A percentile compares a stretch with the other conserved stretches of the same genome.
phyloP scores from a whole-genome alignment of 2,329 filamentous ascomycete genomes.

The Nannizzia gypsea region DNA sequence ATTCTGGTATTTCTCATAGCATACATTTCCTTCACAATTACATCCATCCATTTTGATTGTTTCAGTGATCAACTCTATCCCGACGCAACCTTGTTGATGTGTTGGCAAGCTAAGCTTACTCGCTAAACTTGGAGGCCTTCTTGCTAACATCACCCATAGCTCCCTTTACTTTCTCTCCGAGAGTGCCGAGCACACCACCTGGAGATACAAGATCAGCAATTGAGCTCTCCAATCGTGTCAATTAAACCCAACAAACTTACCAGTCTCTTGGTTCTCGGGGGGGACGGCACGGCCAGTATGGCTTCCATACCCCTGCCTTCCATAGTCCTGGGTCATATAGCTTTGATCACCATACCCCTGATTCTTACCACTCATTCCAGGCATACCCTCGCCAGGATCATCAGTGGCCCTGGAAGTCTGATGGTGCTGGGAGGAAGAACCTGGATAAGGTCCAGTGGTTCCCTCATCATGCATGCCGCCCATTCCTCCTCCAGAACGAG shows the following conservation, averaged over 20 bases:
- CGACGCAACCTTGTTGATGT: not conserved
- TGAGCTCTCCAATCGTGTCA: not conserved
- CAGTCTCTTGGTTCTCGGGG: not conserved
- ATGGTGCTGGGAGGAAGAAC: not conserved
- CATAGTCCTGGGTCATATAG: not conserved
- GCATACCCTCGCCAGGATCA: not conserved
- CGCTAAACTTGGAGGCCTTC: slow-evolving; percentile 1
- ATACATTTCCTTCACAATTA: not conserved
- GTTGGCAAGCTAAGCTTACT: not conserved
- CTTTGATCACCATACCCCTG: not conserved
- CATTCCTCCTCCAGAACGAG: not conserved
- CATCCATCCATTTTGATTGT: too few species aligned
- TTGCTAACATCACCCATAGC: slow-evolving; percentile 1
- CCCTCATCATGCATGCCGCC: not conserved
- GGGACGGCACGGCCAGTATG: not conserved
- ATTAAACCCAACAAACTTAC: not conserved
- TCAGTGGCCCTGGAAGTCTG: not conserved
- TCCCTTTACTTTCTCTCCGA: slow-evolving; percentile 10
- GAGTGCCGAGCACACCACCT: slow-evolving; percentile 3
- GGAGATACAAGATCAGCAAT: not conserved
- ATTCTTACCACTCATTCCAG: not conserved
- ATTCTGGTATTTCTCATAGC: not conserved
- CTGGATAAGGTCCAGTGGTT: not conserved
- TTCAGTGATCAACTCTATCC: not conserved
- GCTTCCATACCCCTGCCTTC: not conserved